Evolutionary conservation across 768 basidiomycete genomes (phyloP).

Genomic region (Russula dissimulans): DNA sequence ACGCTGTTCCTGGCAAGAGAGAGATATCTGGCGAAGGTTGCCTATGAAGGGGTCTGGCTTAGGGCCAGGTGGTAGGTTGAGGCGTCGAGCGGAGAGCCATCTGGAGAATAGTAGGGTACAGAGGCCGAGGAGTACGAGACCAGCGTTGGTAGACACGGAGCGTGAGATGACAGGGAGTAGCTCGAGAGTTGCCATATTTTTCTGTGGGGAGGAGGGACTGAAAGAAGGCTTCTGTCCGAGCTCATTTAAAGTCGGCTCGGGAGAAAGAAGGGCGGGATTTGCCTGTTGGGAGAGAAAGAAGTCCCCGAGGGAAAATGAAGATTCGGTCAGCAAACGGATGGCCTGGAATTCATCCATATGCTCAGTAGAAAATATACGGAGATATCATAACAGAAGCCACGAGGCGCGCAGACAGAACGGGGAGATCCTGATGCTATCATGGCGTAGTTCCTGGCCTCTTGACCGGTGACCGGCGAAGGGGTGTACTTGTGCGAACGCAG

Average conservation of each 20-base stretch:
- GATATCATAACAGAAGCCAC: neutral
- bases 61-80: constrained; percentile 26
- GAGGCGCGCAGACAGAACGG: no score
- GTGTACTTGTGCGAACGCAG: neutral
- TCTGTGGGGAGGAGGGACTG: neutral
- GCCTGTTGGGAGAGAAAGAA: neutral
- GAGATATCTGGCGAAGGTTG: constrained; percentile 25
- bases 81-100: constrained; percentile 15
- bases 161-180: neutral
- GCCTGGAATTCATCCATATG: no score
- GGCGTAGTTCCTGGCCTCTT: no score
- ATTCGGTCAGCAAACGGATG: neutral
- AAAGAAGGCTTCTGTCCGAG: neutral
- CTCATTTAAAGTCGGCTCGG: neutral
- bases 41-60: constrained; percentile 25
- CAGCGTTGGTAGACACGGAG: neutral
- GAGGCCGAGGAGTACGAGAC: constrained; percentile 1
- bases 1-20: constrained; percentile 20
- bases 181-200: neutral
- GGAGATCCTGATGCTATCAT: no score
- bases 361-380: neutral
- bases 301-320: neutral
- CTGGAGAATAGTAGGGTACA: constrained; percentile 16
- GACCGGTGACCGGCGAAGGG: neutral
- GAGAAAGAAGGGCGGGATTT: neutral